Percentiles rank a stretch among this genome's conserved stretches.
Evolutionary conservation across 257 asterid genomes (phyloP).

Genomic region (Lycium barbarum): DNA sequence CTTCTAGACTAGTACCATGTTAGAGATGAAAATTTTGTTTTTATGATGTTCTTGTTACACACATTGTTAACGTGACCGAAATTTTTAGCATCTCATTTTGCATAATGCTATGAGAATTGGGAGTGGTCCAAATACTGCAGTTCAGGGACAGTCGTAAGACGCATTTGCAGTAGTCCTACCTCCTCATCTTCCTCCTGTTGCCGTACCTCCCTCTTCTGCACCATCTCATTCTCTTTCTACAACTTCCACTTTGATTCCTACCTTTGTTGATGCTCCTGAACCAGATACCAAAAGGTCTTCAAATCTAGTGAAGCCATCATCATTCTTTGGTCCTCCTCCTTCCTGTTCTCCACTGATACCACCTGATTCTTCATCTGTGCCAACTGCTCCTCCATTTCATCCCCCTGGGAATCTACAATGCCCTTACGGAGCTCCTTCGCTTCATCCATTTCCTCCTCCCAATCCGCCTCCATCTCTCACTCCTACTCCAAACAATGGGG

Average conservation of each 20-base stretch:
- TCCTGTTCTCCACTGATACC: slow-evolving; percentile 67
- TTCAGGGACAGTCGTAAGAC: too few species aligned
- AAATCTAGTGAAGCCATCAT: slow-evolving; percentile 86
- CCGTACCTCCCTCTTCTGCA: slow-evolving; percentile 49
- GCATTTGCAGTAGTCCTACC: slow-evolving; percentile 42
- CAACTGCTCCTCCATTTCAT: slow-evolving; percentile 80
- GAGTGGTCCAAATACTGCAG: too few species aligned
- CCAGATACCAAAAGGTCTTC: slow-evolving; percentile 50
- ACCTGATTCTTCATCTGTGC: slow-evolving; percentile 71
- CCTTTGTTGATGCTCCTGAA: slow-evolving; percentile 63
- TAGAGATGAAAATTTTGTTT: slow-evolving; percentile 4
- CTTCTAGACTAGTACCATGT: background rate
- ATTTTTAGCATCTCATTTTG: too few species aligned
- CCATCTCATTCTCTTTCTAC: slow-evolving; percentile 52
- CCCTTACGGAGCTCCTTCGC: slow-evolving; percentile 87
- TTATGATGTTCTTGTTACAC: slow-evolving; percentile 17
- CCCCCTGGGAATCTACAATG: slow-evolving; percentile 64
- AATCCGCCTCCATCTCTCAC: slow-evolving; percentile 93
- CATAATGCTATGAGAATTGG: too few species aligned
- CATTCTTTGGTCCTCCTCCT: slow-evolving; percentile 72
- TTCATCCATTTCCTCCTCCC: slow-evolving; percentile 99
- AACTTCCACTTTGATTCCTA: slow-evolving; percentile 60
- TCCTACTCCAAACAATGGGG: slow-evolving; percentile 62
- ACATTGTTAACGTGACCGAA: too few species aligned
- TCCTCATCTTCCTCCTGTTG: slow-evolving; percentile 56